phyloP scores from a whole-genome alignment of 2,329 filamentous ascomycete species.

The Diaporthe citriasiana region DNA sequence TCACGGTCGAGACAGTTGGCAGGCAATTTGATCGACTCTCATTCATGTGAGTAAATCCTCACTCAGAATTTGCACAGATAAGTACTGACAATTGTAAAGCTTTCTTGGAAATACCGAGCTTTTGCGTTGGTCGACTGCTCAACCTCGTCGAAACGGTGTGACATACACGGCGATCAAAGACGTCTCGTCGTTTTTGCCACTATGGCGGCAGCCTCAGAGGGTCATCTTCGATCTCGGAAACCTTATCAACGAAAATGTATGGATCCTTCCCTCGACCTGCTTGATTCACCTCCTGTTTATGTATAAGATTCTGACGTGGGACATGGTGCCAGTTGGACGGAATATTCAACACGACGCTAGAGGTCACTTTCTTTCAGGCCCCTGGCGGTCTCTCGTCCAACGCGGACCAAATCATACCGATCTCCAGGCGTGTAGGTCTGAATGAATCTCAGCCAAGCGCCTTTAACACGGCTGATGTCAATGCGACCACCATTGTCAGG shows the following conservation, averaged over 20 bases:
- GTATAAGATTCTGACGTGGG: not conserved
- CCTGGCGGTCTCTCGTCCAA: constrained; percentile 54
- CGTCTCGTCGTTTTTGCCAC: constrained; percentile 76
- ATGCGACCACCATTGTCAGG: constrained; percentile 68
- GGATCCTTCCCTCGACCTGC: not conserved
- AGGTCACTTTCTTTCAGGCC: constrained; percentile 76
- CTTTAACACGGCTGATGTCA: constrained; percentile 77
- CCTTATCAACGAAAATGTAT: constrained; percentile 61
- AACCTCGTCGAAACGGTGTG: constrained; percentile 75
- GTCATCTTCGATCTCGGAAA: constrained; percentile 87
- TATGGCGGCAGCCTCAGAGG: constrained; percentile 79
- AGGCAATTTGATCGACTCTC: constrained; percentile 67
- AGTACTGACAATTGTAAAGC: not conserved
- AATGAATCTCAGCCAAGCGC: constrained; percentile 62
- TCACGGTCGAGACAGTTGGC: constrained; percentile 79
- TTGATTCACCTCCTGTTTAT: not conserved
- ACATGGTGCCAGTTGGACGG: constrained; percentile 76
- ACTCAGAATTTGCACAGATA: constrained; percentile 63
- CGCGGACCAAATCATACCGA: constrained; percentile 77
- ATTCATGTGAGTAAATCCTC: constrained; percentile 69
- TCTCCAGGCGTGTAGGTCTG: constrained; percentile 67
- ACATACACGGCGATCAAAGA: constrained; percentile 87
- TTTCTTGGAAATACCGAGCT: constrained; percentile 84
- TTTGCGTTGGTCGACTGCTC: constrained; percentile 85
- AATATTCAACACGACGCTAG: constrained; percentile 79